Evolutionary conservation across 176 grass and related monocot genomes (phyloP).

Genomic region (Rhipidocladum racemiflorum): DNA sequence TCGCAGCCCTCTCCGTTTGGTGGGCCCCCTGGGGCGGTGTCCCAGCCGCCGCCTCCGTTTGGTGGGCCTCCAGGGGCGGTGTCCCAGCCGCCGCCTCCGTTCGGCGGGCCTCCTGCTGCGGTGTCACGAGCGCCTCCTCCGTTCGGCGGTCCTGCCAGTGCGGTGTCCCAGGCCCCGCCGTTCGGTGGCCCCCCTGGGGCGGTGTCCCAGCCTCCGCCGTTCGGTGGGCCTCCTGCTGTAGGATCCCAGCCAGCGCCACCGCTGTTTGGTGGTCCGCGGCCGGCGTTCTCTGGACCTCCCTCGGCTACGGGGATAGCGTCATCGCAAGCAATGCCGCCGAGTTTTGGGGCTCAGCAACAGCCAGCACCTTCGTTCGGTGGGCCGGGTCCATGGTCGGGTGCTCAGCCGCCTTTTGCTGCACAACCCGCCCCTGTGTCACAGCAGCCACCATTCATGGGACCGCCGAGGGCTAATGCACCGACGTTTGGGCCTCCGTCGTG

Average conservation of each 20-base stretch:
- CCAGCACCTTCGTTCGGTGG: neutral
- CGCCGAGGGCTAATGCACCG: conserved; percentile 27
- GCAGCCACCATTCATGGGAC: conserved; percentile 35
- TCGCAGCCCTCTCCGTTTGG: conserved; percentile 7
- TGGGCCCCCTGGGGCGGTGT: conserved; percentile 5
- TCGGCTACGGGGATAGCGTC: neutral
- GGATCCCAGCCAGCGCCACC: conserved; percentile 23
- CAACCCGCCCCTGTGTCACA: neutral
- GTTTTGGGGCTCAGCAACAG: conserved; percentile 35
- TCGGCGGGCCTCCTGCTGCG: neutral
- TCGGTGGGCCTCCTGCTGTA: neutral
- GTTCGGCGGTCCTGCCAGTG: neutral
- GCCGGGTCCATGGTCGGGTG: conserved; percentile 2
- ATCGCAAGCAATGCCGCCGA: conserved; percentile 23
- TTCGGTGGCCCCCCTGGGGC: conserved; percentile 9
- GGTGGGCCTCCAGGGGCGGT: conserved; percentile 14
- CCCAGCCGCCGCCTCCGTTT: conserved; percentile 10
- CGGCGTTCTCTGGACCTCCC: conserved; percentile 26
- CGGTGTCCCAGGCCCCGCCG: neutral
- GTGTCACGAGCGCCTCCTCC: neutral
- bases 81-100: neutral
- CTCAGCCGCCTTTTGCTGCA: conserved; percentile 32
- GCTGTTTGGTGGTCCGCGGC: conserved; percentile 6
- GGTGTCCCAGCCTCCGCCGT: conserved; percentile 30
- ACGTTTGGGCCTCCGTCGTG: conserved; percentile 33